Evolutionary conservation across 2,329 filamentous ascomycete genomes (phyloP).

Genomic region (Macroventuria anomochaeta): DNA sequence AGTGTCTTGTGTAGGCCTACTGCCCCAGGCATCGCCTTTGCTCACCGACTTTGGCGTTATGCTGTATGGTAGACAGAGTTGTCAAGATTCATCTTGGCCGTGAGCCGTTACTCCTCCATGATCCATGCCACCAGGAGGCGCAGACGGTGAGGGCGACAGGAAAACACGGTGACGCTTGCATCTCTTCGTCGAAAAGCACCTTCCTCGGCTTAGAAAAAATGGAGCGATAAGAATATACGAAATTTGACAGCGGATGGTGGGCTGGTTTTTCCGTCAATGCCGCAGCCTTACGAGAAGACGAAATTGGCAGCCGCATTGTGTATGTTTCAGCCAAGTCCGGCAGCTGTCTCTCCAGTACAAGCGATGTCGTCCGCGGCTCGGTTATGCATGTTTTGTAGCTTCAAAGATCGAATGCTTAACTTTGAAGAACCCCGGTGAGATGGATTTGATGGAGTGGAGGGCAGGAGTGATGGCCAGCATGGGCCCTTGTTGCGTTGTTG

Average conservation of each 20-base stretch:
- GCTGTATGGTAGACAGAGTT: neutral
- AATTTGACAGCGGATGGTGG: slow-evolving; percentile 15
- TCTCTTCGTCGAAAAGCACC: slow-evolving; percentile 2
- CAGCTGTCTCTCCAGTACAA: slow-evolving; percentile 1
- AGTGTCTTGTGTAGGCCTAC: neutral
- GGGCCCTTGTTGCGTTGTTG: slow-evolving; percentile 1
- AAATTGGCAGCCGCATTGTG: slow-evolving; percentile 17
- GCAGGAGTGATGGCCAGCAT: neutral
- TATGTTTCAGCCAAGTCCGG: slow-evolving; percentile 16
- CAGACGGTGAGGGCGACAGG: slow-evolving; percentile 10
- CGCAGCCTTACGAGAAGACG: slow-evolving; percentile 8
- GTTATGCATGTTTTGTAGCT: neutral
- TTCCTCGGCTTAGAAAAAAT: slow-evolving; percentile 3
- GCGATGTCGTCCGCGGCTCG: neutral
- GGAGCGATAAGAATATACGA: slow-evolving; percentile 11
- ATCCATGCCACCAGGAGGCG: slow-evolving; percentile 4
- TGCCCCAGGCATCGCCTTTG: neutral
- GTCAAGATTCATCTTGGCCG: neutral
- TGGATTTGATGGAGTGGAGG: neutral
- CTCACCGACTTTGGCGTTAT: neutral
- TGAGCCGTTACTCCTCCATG: neutral
- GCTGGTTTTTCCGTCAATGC: slow-evolving; percentile 17
- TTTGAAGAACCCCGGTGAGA: neutral
- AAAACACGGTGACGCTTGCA: slow-evolving; percentile 10
- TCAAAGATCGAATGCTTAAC: neutral